Evolutionary conservation across 345 rosid genomes (phyloP), one percentile per base, ranked within the genome.

Genomic region (Crucihimalaya himalaica): DNA sequence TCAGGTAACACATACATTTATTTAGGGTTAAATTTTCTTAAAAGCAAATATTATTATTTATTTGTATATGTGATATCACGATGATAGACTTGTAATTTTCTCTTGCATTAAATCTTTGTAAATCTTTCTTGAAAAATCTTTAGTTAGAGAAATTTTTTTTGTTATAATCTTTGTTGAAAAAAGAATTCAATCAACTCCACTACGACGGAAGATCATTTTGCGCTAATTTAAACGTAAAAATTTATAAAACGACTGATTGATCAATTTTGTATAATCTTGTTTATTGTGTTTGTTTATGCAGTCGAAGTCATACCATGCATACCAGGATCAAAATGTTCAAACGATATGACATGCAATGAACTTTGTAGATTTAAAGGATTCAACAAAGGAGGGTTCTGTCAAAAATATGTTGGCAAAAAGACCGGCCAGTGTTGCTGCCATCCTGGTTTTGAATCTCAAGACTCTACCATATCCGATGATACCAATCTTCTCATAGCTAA

Each of bases 1-100:
- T 53, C 63, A 72, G 77, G 70, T 72, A 72, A 53, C 20, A 21
- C 15, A 50, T 32, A 28, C 18, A 14, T 45, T 27, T 63, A 28
- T 2, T 63, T 6, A 13, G 4, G 8, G 0, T 14, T n/a, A 14
- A 45, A 34, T 32, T 14, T 1, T 14, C 1, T 20, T 4, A 19
- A 50, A 47, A 18, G 3, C 6, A n/a, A 8, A 6, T 3, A 7
- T 14, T 6, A 25, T 3, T 54, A 2, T 28, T 28, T 53, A 7
- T 15, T 28, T 53, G 10, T 28, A 2, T 51, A 12, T 12, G n/a
- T 12, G n/a, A 23, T 23, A 21, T 51, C 9, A 11, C n/a, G 1
- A 5, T 48, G 27, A n/a, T 21, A 16, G 50, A 46, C 21, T 8
- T 46, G 21, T 43, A 43, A 43, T 5, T 15, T 43, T 39, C 15